These are phyloP conservation scores for Mediolabrus comicus DNA, from an alignment of 108 stramenopile species.

Conservation along the genomic window DNA sequence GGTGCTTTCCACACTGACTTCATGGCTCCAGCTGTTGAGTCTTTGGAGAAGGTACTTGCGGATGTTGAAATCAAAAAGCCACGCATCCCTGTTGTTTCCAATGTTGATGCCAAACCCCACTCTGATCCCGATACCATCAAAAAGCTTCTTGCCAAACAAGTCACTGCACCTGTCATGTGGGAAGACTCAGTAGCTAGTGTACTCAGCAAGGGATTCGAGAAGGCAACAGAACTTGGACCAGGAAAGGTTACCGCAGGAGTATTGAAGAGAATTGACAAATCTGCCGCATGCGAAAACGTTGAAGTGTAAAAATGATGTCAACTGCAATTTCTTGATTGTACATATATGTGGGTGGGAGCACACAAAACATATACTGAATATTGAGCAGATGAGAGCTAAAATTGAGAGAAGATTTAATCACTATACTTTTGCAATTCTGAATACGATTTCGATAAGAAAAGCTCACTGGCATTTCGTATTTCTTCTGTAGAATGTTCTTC, in stretches of 20 bases:
- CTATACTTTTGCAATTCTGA: conserved; percentile 20
- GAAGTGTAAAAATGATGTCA: conserved; percentile 71
- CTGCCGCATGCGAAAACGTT: conserved; percentile 83
- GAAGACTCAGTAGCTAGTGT: conserved; percentile 91
- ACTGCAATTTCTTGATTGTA: background rate
- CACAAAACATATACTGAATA: too few species aligned
- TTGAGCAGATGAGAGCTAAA: too few species aligned
- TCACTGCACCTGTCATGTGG: conserved; percentile 95
- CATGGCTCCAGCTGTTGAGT: conserved; percentile 92
- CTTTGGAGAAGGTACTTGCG: conserved; percentile 83
- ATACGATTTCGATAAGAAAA: conserved; percentile 48
- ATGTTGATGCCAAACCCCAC: conserved; percentile 97
- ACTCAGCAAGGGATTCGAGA: conserved; percentile 81
- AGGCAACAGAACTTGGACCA: conserved; percentile 86
- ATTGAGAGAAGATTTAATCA: too few species aligned
- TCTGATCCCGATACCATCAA: conserved; percentile 94
- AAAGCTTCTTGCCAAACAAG: conserved; percentile 93
- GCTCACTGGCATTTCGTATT: conserved; percentile 56
- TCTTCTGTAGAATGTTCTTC: conserved; percentile 44
- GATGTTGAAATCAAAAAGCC: conserved; percentile 90
- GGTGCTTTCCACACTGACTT: conserved; percentile 98
- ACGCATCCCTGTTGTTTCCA: conserved; percentile 97
- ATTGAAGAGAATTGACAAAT: conserved; percentile 93
- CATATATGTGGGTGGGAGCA: background rate
- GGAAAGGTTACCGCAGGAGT: conserved; percentile 97